Conservation (phyloP, 2,329 filamentous ascomycete species). For the Podosphaera xanthii region DNA sequence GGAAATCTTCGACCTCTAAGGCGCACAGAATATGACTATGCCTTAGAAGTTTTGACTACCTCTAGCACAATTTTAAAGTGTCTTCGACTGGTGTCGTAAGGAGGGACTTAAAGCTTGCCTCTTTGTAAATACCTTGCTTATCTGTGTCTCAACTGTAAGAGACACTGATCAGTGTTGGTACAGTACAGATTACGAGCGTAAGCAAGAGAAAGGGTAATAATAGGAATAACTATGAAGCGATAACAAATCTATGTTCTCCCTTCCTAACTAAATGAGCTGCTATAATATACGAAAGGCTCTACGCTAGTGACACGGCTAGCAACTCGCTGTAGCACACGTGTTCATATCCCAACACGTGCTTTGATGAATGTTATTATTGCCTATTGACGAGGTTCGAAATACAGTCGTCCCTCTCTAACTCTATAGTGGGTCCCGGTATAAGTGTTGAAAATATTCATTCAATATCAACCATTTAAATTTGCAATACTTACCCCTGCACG, state of each 20-base stretch:
- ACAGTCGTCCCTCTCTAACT: no score
- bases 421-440: no score
- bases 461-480: no score
- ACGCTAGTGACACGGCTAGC: no score
- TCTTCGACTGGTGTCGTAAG: neutral
- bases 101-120: conserved; percentile 1
- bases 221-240: neutral
- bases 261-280: no score
- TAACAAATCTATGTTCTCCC: neutral
- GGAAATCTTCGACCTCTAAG: neutral
- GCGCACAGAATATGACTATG: neutral
- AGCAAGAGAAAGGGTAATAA: neutral
- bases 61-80: neutral
- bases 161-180: conserved; percentile 1
- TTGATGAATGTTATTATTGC: no score
- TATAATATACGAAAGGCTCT: no score
- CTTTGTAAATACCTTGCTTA: conserved; percentile 1
- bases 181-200: neutral
- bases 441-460: no score
- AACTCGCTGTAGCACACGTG: no score
- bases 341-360: no score
- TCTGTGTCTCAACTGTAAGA: conserved; percentile 1
- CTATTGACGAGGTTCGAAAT: no score
- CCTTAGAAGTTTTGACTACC: neutral
- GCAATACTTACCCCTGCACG: no score